Conservation (phyloP, 2,329 filamentous ascomycete genomes). For the Fusarium sp. region DNA sequence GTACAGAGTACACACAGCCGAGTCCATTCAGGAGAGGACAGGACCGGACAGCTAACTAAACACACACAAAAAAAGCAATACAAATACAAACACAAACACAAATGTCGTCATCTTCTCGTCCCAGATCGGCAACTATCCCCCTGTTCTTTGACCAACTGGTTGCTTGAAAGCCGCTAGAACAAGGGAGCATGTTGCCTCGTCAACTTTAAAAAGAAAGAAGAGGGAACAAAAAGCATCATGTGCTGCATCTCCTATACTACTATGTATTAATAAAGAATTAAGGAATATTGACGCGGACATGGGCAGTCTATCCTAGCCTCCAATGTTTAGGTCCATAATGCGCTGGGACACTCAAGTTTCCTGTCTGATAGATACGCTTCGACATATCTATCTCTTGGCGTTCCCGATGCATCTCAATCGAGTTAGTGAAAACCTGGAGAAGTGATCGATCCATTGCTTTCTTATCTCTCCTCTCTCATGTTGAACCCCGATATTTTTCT, state of each 20-base stretch:
- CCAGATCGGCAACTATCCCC: slow-evolving; percentile 14
- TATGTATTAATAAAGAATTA: neutral
- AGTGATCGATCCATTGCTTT: neutral
- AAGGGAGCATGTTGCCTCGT: slow-evolving; percentile 19
- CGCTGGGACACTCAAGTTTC: neutral
- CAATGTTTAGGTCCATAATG: neutral
- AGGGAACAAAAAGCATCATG: neutral
- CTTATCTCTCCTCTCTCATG: slow-evolving; percentile 25
- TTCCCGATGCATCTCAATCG: slow-evolving; percentile 6
- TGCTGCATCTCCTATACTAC: neutral
- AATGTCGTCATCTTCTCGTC: slow-evolving; percentile 22
- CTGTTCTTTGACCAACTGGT: slow-evolving; percentile 7
- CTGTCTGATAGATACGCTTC: neutral
- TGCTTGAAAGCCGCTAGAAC: slow-evolving; percentile 8
- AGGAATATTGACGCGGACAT: slow-evolving; percentile 5
- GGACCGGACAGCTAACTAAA: neutral
- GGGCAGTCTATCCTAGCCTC: slow-evolving; percentile 3
- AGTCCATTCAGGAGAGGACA: too few species aligned
- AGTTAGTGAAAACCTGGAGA: slow-evolving; percentile 27
- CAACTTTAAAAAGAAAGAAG: slow-evolving; percentile 10
- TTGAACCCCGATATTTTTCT: neutral
- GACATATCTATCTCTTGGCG: slow-evolving; percentile 23
- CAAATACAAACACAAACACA: neutral
- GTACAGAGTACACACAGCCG: neutral
- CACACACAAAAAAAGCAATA: neutral